Evolutionary conservation across 208 protist species (phyloP), one percentile per base, ranked within the genome.

Genomic region (Crithidia fasciculata): DNA sequence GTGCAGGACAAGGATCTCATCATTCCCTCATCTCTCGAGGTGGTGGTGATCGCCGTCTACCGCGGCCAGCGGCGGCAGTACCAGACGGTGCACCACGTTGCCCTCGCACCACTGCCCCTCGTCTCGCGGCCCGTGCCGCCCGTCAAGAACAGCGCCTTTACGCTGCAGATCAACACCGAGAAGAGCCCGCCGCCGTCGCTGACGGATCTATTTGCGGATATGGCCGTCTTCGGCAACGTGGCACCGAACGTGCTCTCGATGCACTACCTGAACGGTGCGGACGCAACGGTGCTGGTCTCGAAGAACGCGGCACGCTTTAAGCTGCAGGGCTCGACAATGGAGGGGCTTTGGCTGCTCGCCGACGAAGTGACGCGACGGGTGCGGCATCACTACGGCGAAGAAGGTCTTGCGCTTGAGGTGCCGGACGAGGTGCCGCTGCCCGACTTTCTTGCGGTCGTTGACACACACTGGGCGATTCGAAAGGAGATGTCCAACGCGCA

Each of bases 111-210:
- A 28, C 83, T 98, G 12, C 52, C 65, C 36, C 80, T 96, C 62
- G 87, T 94, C 2, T 83, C 86, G 5, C 56, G 71, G 2, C 70
- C 87, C 0, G 81, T 96, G 61, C 62, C 87, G 12, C 86, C 89
- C 0, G 74, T 97, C 10, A 95, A 96, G 75, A 88, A 77, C 62
- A 74, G 82, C 9, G 78, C 72, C 36, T 96, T 95, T 64, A 84
- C 85, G 19, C 18, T 98, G 8, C 97, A 98, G 57, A 61, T 99
- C 58, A 96, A 99, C 79, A 96, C 95, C 4, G 84, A 98, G 63
- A 81, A 84, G 55, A 59, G 74, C 8, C 75, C 87, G 5, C 85
- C 92, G 8, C 87, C 86, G 2, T 88, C 90, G 3, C 83, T 98
- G 19, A 15, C 73, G 10, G 76, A 90, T 3, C 76, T 99, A 16